Evolutionary conservation across 2,329 filamentous ascomycete species (phyloP), one percentile per base, ranked within the genome.

Genomic region (Berkeleyomyces rouxiae): DNA sequence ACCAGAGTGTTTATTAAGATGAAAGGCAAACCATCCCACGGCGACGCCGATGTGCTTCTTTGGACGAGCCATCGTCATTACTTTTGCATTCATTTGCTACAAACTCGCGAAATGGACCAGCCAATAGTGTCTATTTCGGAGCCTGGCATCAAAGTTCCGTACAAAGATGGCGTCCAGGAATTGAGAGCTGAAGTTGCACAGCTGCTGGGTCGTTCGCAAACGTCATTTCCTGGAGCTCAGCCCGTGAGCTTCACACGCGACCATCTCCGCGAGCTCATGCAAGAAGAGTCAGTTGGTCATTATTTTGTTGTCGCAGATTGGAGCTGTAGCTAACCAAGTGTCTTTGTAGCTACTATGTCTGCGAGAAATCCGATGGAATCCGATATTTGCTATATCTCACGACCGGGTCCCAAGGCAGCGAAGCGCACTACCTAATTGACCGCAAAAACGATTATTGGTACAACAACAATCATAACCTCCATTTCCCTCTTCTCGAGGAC

Each of bases 361-460:
- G 92, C 78, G 93, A 99, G 75, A 99, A 99, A 77, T 96, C 92
- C 0, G 93, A 99, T 71, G 93, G 93, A 62, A 89, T 97, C 66
- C 85, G 93, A 66, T 96, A 95, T 72, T 82, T 99, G n/a, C 82
- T 99, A 67, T 97, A 95, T 77, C 84, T 93, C 67, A 90, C 88
- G 59, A 73, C 77, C 6, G 85, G 86, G 70, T 7, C 51, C 33
- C 79, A 84, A 4, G 77, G 76, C 61, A 67, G 71, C 58, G 90
- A 95, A 71, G 81, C 85, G 33, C 88, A 93, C 70, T 96, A 96
- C 76, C 80, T 99, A 63, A 96, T 99, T 74, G 92, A 99, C 75
- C 90, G 93, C 70, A 95, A 91, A 75, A 97, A 99, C 75, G 90
- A 97, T 72, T 99, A 93, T 77, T 96, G 92, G 82, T 90, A 81